Percentiles rank a stretch among this genome's conserved stretches.
phyloP scores from a whole-genome alignment of 1,139 yeast species.

The Pneumocystis oryctolagi region DNA sequence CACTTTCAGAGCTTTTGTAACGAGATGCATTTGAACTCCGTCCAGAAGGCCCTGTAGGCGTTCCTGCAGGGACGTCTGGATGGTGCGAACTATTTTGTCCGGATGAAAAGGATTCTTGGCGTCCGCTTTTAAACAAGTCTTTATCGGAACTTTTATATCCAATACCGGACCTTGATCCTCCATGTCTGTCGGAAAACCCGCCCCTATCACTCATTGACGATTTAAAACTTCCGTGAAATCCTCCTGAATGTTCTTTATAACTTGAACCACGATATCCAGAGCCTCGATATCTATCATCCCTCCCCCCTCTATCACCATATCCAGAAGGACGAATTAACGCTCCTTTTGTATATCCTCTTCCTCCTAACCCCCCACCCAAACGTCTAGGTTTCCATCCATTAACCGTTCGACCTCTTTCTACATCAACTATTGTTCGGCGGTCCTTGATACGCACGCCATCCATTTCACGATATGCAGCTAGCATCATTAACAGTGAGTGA shows the following conservation, averaged over 20 bases:
- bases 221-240: not conserved
- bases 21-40: not conserved
- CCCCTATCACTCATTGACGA: not conserved
- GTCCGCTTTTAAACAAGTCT: not conserved
- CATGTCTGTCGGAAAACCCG: not conserved
- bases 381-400: slow-evolving; percentile 70
- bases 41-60: not conserved
- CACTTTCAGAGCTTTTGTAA: not conserved
- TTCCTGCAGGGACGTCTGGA: not conserved
- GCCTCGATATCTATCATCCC: not conserved
- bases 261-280: not conserved
- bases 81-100: not conserved
- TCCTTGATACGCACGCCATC: slow-evolving; percentile 41
- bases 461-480: slow-evolving; percentile 40
- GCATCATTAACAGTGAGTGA: not conserved
- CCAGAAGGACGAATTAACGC: not conserved
- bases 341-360: slow-evolving; percentile 33
- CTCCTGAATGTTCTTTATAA: not conserved
- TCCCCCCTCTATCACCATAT: not conserved
- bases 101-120: not conserved
- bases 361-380: slow-evolving; percentile 63
- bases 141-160: not conserved
- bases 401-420: slow-evolving; percentile 65
- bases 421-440: slow-evolving; percentile 55
- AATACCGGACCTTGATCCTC: not conserved